phyloP scores from a whole-genome alignment of 306 rosid genomes.

The Crataegus laevigata region DNA sequence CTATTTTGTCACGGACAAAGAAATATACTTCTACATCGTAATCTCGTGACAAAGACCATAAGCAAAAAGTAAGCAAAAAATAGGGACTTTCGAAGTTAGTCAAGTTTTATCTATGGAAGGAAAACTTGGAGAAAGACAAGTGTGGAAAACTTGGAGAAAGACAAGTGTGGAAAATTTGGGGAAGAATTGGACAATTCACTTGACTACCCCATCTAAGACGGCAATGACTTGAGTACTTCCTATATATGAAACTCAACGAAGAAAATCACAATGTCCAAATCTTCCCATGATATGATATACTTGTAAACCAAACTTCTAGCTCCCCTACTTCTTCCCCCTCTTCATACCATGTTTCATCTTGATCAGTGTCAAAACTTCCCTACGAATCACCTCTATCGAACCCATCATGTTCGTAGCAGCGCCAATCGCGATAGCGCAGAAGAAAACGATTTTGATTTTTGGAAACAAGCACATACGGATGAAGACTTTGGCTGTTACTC shows the following conservation, averaged over 20 bases:
- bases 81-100: no score
- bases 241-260: conserved; percentile 5
- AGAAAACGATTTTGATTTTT: conserved; percentile 49
- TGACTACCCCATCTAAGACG: conserved; percentile 43
- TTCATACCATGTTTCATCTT: conserved; percentile 33
- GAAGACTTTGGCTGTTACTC: no score
- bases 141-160: neutral
- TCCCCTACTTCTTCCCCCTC: neutral
- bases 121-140: neutral
- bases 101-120: neutral
- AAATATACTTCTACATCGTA: no score
- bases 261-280: conserved; percentile 19
- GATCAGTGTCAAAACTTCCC: conserved; percentile 11
- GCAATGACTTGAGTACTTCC: conserved; percentile 29
- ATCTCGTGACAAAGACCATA: no score
- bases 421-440: conserved; percentile 18
- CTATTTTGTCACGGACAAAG: no score
- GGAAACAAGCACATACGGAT: neutral
- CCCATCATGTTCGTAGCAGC: conserved; percentile 19
- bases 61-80: no score
- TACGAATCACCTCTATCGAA: conserved; percentile 12
- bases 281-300: conserved; percentile 1
- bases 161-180: no score
- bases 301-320: neutral
- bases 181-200: conserved; percentile 7